Evolutionary conservation across 768 basidiomycete species (phyloP).

Genomic region (Leucosporidium creatinivorum): DNA sequence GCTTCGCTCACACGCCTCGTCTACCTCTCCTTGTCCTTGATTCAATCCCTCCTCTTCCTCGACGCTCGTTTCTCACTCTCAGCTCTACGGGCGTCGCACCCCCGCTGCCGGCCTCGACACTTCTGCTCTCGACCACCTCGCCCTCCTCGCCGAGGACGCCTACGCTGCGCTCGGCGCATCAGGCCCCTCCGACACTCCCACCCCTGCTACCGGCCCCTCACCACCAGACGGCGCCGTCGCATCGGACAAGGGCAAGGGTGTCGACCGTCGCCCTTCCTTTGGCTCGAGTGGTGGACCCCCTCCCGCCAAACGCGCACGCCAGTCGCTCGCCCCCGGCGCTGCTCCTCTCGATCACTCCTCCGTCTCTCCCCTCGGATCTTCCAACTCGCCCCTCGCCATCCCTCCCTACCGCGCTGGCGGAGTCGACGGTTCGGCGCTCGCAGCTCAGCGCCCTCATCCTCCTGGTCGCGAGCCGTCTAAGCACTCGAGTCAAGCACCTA

Average conservation of each 20-base stretch:
- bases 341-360: not conserved
- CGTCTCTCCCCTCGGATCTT: not conserved
- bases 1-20: too few species aligned
- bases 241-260: not conserved
- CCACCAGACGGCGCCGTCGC: not conserved
- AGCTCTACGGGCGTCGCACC: not conserved
- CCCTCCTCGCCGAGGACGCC: constrained; percentile 7
- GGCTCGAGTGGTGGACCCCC: not conserved
- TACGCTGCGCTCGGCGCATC: constrained; percentile 22
- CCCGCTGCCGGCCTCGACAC: not conserved
- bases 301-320: not conserved
- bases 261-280: not conserved
- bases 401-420: constrained; percentile 1
- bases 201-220: not conserved
- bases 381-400: not conserved
- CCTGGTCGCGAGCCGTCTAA: not conserved
- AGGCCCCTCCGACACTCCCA: constrained; percentile 4
- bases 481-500: not conserved
- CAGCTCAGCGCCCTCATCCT: not conserved
- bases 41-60: too few species aligned
- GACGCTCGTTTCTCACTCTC: too few species aligned
- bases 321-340: not conserved
- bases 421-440: not conserved
- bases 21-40: too few species aligned
- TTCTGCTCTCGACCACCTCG: not conserved